Evolutionary conservation across 176 grass and related monocot species (phyloP).

Genomic region (Bromus sterilis): DNA sequence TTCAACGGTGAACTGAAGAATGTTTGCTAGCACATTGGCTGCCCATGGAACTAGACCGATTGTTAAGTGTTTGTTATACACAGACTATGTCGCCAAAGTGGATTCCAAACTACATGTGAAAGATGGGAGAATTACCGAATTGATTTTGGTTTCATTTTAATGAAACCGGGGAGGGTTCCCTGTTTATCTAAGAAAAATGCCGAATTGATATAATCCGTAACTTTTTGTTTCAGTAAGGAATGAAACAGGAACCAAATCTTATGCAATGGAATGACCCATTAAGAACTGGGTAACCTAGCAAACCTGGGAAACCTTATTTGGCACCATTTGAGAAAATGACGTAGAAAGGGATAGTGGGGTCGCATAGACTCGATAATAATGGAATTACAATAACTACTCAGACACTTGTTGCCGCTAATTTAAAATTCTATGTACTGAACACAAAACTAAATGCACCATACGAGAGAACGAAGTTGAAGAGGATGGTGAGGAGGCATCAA

Average conservation of each 20-base stretch:
- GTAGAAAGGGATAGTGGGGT: background rate
- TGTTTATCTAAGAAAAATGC: too few relatives aligned
- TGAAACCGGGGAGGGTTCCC: too few relatives aligned
- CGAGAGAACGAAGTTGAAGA: background rate
- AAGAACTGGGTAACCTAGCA: background rate
- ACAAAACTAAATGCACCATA: background rate
- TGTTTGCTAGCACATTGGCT: background rate
- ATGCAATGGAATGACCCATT: background rate
- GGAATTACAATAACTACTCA: background rate
- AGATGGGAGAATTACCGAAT: too few relatives aligned
- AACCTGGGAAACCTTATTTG: background rate
- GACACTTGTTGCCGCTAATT: background rate
- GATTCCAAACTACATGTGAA: background rate
- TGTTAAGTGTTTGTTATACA: background rate
- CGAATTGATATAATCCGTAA: background rate
- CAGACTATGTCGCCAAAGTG: background rate
- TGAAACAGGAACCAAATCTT: background rate
- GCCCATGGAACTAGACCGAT: background rate
- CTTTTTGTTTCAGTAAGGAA: background rate
- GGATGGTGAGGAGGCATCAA: too few relatives aligned
- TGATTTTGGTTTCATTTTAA: too few relatives aligned
- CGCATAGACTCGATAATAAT: background rate
- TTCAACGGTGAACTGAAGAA: background rate
- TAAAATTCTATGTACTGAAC: background rate
- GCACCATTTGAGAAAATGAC: background rate